Percentiles rank a stretch among this genome's conserved stretches.
These are phyloP conservation scores for Metarhizium rileyi DNA, from an alignment of 2,329 filamentous ascomycete species.

Conservation along the genomic window DNA sequence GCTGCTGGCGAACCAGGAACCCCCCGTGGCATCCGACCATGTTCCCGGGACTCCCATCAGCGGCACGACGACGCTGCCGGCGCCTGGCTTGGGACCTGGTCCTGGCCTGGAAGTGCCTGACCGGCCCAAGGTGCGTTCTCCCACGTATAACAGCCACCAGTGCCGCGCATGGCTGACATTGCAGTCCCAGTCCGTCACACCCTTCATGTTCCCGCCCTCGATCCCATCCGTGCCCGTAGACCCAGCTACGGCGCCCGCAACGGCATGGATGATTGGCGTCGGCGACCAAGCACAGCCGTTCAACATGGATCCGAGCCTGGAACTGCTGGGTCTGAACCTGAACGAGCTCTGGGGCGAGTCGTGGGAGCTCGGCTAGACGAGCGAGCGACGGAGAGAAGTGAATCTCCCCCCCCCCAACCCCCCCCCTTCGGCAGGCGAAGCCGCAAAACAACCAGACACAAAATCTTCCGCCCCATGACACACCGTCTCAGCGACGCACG, in stretches of 20 bases:
- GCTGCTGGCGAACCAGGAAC: slow-evolving; percentile 44
- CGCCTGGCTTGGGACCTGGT: slow-evolving; percentile 16
- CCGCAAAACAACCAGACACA: no score
- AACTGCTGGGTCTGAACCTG: slow-evolving; percentile 42
- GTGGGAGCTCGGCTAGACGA: slow-evolving; percentile 29
- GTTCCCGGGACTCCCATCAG: slow-evolving; percentile 15
- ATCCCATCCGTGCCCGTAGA: slow-evolving; percentile 26
- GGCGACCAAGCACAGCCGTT: slow-evolving; percentile 27
- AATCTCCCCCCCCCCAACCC: no score
- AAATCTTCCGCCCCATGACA: no score
- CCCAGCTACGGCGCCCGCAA: slow-evolving; percentile 19
- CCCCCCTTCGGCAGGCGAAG: no score
- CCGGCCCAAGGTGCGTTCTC: slow-evolving; percentile 28
- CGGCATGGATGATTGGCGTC: slow-evolving; percentile 23
- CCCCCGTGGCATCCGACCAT: slow-evolving; percentile 25
- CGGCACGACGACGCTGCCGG: slow-evolving; percentile 11
- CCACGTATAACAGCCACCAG: slow-evolving; percentile 1
- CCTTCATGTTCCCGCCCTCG: slow-evolving; percentile 29
- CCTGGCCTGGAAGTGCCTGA: slow-evolving; percentile 26
- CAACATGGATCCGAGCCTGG: slow-evolving; percentile 44
- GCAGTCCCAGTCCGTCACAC: slow-evolving; percentile 28
- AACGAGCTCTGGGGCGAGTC: slow-evolving; percentile 47
- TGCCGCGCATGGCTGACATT: slow-evolving; percentile 20
- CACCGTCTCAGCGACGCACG: background rate
- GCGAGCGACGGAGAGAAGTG: background rate